A percentile compares a stretch with the other conserved stretches of the same genome.
Conservation (phyloP, 768 basidiomycete species). For the Mycena sanguinolenta region DNA sequence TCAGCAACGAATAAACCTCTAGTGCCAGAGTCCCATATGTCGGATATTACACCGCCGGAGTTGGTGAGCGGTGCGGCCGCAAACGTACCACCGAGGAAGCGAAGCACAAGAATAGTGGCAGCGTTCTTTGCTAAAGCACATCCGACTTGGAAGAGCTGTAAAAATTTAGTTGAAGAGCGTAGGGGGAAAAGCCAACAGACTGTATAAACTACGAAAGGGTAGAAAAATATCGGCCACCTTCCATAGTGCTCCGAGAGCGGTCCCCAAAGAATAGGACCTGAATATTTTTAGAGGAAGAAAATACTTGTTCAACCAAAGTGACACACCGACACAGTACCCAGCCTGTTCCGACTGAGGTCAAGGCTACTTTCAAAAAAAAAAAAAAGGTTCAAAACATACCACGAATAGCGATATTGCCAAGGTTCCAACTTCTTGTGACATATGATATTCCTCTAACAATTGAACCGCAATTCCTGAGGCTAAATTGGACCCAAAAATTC, state of each 20-base stretch:
- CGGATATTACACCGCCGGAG: slow-evolving; percentile 70
- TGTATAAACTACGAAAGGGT: slow-evolving; percentile 68
- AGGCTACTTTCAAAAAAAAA: not conserved
- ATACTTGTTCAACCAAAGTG: not conserved
- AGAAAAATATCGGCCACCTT: slow-evolving; percentile 69
- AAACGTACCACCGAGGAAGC: slow-evolving; percentile 79
- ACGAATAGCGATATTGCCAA: slow-evolving; percentile 75
- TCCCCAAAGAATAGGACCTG: slow-evolving; percentile 46
- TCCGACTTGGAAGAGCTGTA: slow-evolving; percentile 72
- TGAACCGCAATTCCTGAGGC: slow-evolving; percentile 62
- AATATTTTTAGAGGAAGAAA: not conserved
- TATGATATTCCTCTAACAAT: slow-evolving; percentile 60
- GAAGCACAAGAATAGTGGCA: slow-evolving; percentile 72
- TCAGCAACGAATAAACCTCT: slow-evolving; percentile 49
- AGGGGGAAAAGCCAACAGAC: slow-evolving; percentile 47
- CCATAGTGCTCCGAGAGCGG: slow-evolving; percentile 67
- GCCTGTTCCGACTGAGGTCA: slow-evolving; percentile 36
- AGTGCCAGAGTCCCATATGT: slow-evolving; percentile 72
- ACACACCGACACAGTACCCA: slow-evolving; percentile 72
- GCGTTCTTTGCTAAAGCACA: slow-evolving; percentile 74
- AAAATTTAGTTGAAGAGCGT: not conserved
- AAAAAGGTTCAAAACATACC: slow-evolving; percentile 3
- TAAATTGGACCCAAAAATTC: slow-evolving; percentile 33
- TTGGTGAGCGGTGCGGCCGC: slow-evolving; percentile 79
- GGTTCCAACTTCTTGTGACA: slow-evolving; percentile 64